Evolutionary conservation across 2,329 filamentous ascomycete genomes (phyloP), one percentile per base, ranked within the genome.

Genomic region (Achaetomium macrosporum): DNA sequence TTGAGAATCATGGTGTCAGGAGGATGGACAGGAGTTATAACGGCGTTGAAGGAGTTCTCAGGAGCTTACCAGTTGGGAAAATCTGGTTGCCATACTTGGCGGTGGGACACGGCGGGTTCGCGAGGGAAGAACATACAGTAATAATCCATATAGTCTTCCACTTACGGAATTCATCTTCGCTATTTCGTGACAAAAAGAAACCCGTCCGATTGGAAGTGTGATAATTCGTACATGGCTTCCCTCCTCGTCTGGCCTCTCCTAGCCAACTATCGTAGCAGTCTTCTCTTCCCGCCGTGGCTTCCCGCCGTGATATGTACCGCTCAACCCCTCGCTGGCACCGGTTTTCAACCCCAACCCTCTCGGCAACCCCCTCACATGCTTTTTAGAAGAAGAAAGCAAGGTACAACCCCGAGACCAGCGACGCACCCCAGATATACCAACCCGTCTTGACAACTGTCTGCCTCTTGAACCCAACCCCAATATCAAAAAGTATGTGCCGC

Each of bases 401-500:
- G 39, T 70, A 73, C 54, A 77, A 61, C 59, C 64, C 74, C 53
- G 58, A 70, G 4, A 77, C 65, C 30, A 78, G 64, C 37, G 72
- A 74, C 9, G 65, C 63, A 8, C 66, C 69, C 74, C 78, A 79
- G 52, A 82, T 68, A 30, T 68, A 67, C 64, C 70, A 73, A 59
- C 78, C 69, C 59, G 67, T 69, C 60, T 70, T 62, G 57, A 82
- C 76, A 15, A 70, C 66, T 1, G 67, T 49, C 72, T 75, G 77
- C 55, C 69, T 30, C 42, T 53, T 61, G 64, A 79, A 82, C 31
- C 78, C 79, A 59, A 70, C 66, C 41, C 72, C 74, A 8, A 75
- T 51, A 57, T 83, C 80, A 65, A 76, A 80, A 43, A 72, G 62
- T 41, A 83, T 66, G 58, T 83, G 80, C 61, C 78, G 73, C 51